Evolutionary conservation across 306 rosid species (phyloP), one percentile per base, ranked within the genome.

Genomic region (Acmispon strigosus): DNA sequence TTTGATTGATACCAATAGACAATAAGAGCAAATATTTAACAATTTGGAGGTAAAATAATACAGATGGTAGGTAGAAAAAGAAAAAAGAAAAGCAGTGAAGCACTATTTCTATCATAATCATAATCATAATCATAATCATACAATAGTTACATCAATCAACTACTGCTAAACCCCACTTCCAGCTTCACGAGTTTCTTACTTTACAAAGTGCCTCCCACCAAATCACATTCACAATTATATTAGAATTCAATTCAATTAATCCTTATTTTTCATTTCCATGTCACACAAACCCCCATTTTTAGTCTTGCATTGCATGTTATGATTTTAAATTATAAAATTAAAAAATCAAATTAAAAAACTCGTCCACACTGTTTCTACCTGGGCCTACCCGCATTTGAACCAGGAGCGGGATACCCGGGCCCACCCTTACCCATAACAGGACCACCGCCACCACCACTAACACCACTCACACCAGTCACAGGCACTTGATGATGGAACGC

Each of bases 311-410:
- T 15, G 20, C 57, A 39, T 49, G 32, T 37, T 4, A 36, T 60
- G 12, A 44, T 45, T 24, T 24, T 8, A 0, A 22, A n/a, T 22
- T 20, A 1, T 10, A 10, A 37, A 18, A 10, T 7, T 29, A 66
- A 41, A 41, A 11, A 42, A 42, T 11, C 9, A 39, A 42, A 42
- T 11, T 2, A 10, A 10, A 42, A 42, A 10, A 42, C 54, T 15
- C 10, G 39, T 75, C 56, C 56, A 42, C 57, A 52, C 36, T 62
- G 54, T 2, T 13, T 8, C 58, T 56, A 78, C 70, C 83, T 59
- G 70, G 83, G 83, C 17, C 83, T 67, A 70, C 90, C 81, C 47
- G 84, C 62, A 71, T 75, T 80, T 29, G 82, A 78, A 15, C 86
- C 81, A 12, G 76, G 73, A 75, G 79, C 81, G 17, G 78, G 70